A percentile compares a stretch with the other conserved stretches of the same genome.
Conservation (phyloP, 192 early-diverging fungal species). For the Backusella circina region DNA sequence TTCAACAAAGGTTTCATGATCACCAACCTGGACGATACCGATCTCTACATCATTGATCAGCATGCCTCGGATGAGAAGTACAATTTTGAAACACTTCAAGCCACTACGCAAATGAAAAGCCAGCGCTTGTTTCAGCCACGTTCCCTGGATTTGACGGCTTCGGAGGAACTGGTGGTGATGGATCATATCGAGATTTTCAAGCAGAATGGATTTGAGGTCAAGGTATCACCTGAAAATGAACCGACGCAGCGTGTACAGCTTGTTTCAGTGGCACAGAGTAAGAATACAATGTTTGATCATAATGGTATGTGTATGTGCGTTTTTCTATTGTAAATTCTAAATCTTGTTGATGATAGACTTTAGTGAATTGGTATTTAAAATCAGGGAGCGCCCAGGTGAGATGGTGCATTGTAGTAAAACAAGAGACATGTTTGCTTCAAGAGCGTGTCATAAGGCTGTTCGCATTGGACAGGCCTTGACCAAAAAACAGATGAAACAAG, state of each 20-base stretch:
- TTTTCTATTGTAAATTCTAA: neutral
- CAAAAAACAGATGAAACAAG: slow-evolving; percentile 65
- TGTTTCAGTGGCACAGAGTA: slow-evolving; percentile 71
- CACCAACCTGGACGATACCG: slow-evolving; percentile 54
- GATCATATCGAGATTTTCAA: slow-evolving; percentile 68
- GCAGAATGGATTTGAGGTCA: slow-evolving; percentile 81
- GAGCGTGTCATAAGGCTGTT: slow-evolving; percentile 84
- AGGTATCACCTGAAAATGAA: slow-evolving; percentile 50
- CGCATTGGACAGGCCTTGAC: slow-evolving; percentile 91
- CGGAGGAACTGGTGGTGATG: slow-evolving; percentile 76
- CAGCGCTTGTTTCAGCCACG: slow-evolving; percentile 72
- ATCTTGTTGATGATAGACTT: slow-evolving; percentile 52
- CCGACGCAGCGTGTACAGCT: slow-evolving; percentile 66
- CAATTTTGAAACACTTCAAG: slow-evolving; percentile 86
- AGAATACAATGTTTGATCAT: slow-evolving; percentile 69
- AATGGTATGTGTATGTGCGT: slow-evolving; percentile 29
- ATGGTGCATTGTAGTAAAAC: slow-evolving; percentile 69
- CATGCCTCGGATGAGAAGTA: slow-evolving; percentile 98
- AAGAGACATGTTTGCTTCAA: slow-evolving; percentile 77
- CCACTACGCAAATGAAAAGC: slow-evolving; percentile 54
- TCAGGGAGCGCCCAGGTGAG: slow-evolving; percentile 45
- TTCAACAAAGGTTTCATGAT: slow-evolving; percentile 98
- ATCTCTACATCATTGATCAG: slow-evolving; percentile 96
- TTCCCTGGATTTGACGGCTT: slow-evolving; percentile 64
- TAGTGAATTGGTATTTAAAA: slow-evolving; percentile 63